Evolutionary conservation across 2,329 filamentous ascomycete genomes (phyloP).

Genomic region (Celoporthe dispersa): DNA sequence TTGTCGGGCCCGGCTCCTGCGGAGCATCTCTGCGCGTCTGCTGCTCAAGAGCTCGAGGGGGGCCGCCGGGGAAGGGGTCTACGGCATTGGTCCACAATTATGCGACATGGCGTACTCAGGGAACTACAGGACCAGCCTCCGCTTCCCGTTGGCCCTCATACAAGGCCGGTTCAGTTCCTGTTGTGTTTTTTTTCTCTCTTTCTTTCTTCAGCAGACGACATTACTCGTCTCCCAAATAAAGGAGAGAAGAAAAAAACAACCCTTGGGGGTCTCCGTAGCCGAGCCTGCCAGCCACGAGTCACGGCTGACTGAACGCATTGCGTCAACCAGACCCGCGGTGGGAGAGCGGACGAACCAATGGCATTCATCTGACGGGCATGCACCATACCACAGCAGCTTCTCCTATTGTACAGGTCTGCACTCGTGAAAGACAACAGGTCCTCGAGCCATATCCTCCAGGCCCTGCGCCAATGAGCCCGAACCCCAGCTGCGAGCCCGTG

Average conservation of each 20-base stretch:
- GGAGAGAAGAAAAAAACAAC: no score
- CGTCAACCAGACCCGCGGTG: not conserved
- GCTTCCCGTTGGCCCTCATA: not conserved
- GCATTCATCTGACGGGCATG: not conserved
- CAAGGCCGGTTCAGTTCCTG: conserved; percentile 3
- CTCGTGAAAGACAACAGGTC: not conserved
- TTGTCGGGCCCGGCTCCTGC: not conserved
- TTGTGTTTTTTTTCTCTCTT: no score
- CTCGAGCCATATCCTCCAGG: not conserved
- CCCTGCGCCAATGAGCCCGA: not conserved
- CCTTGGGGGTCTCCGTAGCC: not conserved
- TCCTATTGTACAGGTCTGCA: not conserved
- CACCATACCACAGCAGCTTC: not conserved
- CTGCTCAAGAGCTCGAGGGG: not conserved
- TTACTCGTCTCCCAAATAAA: not conserved
- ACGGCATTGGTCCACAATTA: not conserved
- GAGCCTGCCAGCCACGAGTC: conserved; percentile 3
- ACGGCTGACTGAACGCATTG: not conserved
- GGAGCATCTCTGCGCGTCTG: not conserved
- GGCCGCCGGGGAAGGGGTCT: not conserved
- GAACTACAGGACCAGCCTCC: not conserved
- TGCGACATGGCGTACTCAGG: not conserved
- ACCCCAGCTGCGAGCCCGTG: not conserved
- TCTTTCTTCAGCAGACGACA: conserved; percentile 5
- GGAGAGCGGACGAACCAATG: not conserved